Evolutionary conservation across 768 basidiomycete species (phyloP), one percentile per base, ranked within the genome.

Genomic region (Leucosporidium creatinivorum): DNA sequence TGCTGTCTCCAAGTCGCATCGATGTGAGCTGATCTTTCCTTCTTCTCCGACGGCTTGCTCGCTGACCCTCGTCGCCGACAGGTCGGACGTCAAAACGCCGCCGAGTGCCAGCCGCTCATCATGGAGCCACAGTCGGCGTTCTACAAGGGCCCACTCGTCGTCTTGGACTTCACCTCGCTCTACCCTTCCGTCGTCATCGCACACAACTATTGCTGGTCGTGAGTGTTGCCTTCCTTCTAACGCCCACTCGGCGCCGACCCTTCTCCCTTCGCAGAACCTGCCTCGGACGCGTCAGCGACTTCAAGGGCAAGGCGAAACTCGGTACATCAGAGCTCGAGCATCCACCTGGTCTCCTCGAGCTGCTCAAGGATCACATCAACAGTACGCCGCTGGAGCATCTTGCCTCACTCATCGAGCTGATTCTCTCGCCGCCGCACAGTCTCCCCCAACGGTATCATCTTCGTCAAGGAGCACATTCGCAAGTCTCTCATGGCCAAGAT

Each of bases 171-270:
- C 77, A 91, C 96, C 74, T 92, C 89, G 3, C 82, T 99, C 30
- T 99, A 99, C 77, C 96, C 96, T 0, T 96, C 93, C 0, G 82
- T 97, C 67, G 98, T 98, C 94, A 94, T 98, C 73, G 94, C 93
- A 9, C 93, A 99, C 80, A 98, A 98, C 77, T 92, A 92, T 77
- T 81, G 80, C 58, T 79, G 77, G 61, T 61, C 65, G 70, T 68
- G 44, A 36, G 61, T 50, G 1, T 18, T 1, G 57, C 62, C 39
- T 30, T 13, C 5, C 30, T 21, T 8, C 7, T 4, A 6, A 19
- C 17, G 4, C 7, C 7, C 17, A 13, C 10, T 19, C 9, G 3
- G 25, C 25, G 58, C 39, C 23, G 44, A 59, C n/a, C 13, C 8
- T 17, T 15, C 8, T 4, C 33, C 31, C 23, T 5, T 61, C 61